Evolutionary conservation across 2,329 filamentous ascomycete genomes (phyloP).

Genomic region (Alternaria metachromatica): DNA sequence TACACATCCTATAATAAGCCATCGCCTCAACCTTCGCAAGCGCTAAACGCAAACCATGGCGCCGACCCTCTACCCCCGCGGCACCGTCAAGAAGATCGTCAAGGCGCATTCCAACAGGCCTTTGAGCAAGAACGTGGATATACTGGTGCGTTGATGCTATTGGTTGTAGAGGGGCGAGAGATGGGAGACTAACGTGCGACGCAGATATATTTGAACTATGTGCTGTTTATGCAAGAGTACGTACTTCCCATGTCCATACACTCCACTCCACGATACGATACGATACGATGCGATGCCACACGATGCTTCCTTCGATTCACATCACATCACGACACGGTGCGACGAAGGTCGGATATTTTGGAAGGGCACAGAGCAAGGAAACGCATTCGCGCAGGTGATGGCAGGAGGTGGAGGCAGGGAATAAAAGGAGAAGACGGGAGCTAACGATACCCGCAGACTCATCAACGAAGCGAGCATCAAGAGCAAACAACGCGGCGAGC

Average conservation of each 20-base stretch:
- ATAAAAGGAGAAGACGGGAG: background rate
- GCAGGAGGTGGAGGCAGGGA: rapidly evolving
- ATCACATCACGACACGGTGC: background rate
- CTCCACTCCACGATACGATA: background rate
- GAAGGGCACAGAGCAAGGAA: rapidly evolving
- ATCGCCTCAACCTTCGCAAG: too few relatives aligned
- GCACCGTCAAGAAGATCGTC: slow-evolving; percentile 85
- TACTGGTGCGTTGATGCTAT: slow-evolving; percentile 65
- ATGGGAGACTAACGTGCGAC: background rate
- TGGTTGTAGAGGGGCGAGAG: too few relatives aligned
- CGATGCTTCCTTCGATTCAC: background rate
- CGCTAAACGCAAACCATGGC: slow-evolving; percentile 48
- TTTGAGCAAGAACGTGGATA: slow-evolving; percentile 84
- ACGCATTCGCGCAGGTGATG: rapidly evolving
- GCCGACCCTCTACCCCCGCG: slow-evolving; percentile 80
- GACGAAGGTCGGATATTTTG: background rate
- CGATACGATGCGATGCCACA: background rate
- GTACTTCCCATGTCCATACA: slow-evolving; percentile 23
- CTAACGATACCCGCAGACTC: slow-evolving; percentile 59
- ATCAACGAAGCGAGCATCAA: slow-evolving; percentile 81
- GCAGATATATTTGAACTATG: slow-evolving; percentile 84
- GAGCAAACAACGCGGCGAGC: slow-evolving; percentile 75
- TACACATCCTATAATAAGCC: too few relatives aligned
- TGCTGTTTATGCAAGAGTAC: slow-evolving; percentile 76
- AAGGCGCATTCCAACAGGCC: slow-evolving; percentile 85